Conservation (phyloP, 257 asterid species). For the Gentiana macrophylla region DNA sequence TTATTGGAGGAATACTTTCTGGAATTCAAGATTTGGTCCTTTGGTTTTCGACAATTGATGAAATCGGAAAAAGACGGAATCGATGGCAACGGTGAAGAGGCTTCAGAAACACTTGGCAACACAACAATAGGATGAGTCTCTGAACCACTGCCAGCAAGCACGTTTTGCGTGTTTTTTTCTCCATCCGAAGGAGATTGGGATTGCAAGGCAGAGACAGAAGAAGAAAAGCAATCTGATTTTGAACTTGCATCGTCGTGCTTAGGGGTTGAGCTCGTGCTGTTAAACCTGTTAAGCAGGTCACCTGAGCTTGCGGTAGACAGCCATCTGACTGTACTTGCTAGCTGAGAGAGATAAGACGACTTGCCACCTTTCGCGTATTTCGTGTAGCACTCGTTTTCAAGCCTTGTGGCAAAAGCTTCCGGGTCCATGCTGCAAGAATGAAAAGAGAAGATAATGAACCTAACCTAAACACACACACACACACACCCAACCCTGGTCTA, state of each 20-base stretch:
- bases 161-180: conserved; percentile 17
- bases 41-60: conserved; percentile 42
- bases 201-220: conserved; percentile 20
- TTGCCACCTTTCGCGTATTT: conserved; percentile 68
- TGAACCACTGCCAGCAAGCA: conserved; percentile 10
- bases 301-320: conserved; percentile 48
- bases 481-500: too few species aligned
- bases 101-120: conserved; percentile 15
- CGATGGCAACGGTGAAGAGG: conserved; percentile 30
- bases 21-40: conserved; percentile 22
- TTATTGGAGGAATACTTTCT: conserved; percentile 34
- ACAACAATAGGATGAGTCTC: conserved; percentile 10
- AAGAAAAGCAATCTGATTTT: conserved; percentile 19
- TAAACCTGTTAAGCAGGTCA: conserved; percentile 42
- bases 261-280: conserved; percentile 8
- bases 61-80: conserved; percentile 74
- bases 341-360: conserved; percentile 71
- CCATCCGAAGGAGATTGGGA: conserved; percentile 4
- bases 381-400: conserved; percentile 63
- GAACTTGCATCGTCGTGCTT: conserved; percentile 16
- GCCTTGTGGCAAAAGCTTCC: conserved; percentile 34
- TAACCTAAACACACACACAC: too few species aligned
- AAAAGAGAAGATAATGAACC: background rate
- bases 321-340: conserved; percentile 77
- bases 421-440: conserved; percentile 41